phyloP scores from a whole-genome alignment of 1,284 basidiomycete species.

The Boletus sp. region DNA sequence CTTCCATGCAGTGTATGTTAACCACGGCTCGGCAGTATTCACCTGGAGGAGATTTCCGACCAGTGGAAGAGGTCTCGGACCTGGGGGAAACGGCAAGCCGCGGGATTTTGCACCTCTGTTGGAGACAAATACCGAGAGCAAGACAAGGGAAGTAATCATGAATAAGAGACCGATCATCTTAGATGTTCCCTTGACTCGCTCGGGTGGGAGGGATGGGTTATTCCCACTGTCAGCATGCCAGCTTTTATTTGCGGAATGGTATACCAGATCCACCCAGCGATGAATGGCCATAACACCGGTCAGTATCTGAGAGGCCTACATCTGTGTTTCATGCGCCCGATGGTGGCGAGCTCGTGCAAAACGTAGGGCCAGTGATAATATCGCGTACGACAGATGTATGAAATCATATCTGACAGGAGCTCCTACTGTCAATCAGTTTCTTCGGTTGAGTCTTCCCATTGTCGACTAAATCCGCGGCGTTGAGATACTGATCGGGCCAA shows the following conservation, averaged over 20 bases:
- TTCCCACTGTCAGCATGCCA: background rate
- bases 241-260: slow-evolving; percentile 5
- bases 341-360: no score
- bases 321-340: no score
- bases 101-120: background rate
- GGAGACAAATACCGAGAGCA: background rate
- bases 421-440: background rate
- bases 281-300: background rate
- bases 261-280: background rate
- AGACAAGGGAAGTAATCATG: slow-evolving; percentile 7
- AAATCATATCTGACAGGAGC: no score
- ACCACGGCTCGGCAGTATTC: slow-evolving; percentile 21
- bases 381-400: no score
- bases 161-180: background rate
- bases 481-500: background rate
- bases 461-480: background rate
- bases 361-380: no score
- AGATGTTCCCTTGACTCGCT: background rate
- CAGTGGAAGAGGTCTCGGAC: slow-evolving; percentile 23
- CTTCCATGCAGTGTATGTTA: slow-evolving; percentile 26
- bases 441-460: background rate
- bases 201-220: background rate
- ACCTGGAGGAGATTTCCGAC: slow-evolving; percentile 22
- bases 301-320: background rate
- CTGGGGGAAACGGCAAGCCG: slow-evolving; percentile 18